Base-by-base conservation (phyloP, 2,329 filamentous ascomycete genomes). In the Cladophialophora immunda region DNA sequence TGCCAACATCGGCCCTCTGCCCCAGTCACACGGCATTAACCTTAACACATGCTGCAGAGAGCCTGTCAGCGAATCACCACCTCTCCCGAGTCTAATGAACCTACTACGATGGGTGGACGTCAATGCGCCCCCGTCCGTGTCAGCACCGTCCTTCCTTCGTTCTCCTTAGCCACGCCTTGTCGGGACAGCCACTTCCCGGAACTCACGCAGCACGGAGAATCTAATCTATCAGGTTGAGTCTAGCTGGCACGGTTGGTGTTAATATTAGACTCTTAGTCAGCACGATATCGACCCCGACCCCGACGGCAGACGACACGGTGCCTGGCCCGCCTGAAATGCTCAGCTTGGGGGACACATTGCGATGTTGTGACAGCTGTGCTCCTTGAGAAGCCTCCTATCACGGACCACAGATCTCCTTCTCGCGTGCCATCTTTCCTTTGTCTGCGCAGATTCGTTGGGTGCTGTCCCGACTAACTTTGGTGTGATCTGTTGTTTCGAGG, bases 231-330 rank as follows among this genome's bases (percentile, higher is more conserved):
- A 11, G 27, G 19, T 36, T 36, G 13, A 52, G 30, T 36, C 45
- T 32, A 38, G 45, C 45, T 25, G 8, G 38, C 22, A 17, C 19
- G 45, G n/a, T 29, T 11, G 29, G 22, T 53, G 45, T 54, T 61
- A 61, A 61, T 61, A 52, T 61, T 61, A 61, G 58, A 61, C 29
- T 61, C 58, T 61, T 61, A 61, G 58, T 61, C 58, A 61, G 58
- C 41, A 53, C 58, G 7, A 61, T 61, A 61, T 61, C 58, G 45
- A 61, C 54, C 58, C 58, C 58, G n/a, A n/a, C n/a, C n/a, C n/a
- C n/a, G n/a, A n/a, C n/a, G n/a, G n/a, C n/a, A n/a, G 58, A 61
- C 58, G 58, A 61, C 32, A 61, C 5, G 45, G 58, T 54, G 30
- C 58, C 19, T 54, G 29, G 58, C 19, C 47, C 29, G 58, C 58